These are phyloP conservation scores for Backusella luteola DNA, from an alignment of 192 early-diverging fungal genomes.

Conservation along the genomic window DNA sequence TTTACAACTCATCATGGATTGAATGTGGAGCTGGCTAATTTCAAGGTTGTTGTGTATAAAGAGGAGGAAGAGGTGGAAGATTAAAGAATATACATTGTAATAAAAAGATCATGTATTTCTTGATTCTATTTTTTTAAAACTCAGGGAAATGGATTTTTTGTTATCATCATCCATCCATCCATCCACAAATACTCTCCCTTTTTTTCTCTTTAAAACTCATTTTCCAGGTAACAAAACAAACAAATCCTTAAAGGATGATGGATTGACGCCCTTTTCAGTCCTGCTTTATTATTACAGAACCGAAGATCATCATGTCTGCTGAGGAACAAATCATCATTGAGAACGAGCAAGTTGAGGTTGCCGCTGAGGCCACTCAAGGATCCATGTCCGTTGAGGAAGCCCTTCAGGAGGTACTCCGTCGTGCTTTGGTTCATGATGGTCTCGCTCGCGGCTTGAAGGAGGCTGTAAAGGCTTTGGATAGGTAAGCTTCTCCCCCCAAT, in stretches of 20 bases:
- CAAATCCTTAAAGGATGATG: neutral
- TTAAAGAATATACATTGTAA: no score
- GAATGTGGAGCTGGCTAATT: no score
- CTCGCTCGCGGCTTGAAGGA: conserved; percentile 96
- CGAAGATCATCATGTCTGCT: conserved; percentile 31
- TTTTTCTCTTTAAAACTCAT: no score
- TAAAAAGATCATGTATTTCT: no score
- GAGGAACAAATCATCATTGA: conserved; percentile 42
- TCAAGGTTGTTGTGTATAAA: no score
- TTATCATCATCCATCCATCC: no score
- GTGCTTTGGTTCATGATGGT: conserved; percentile 92
- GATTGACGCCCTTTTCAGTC: neutral
- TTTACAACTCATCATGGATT: no score
- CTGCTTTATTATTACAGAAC: neutral
- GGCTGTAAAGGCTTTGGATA: conserved; percentile 95
- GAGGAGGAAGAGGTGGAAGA: no score
- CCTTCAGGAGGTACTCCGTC: conserved; percentile 95
- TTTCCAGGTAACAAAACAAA: no score
- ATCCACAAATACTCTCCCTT: no score
- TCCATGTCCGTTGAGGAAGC: conserved; percentile 91
- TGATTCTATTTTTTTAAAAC: no score
- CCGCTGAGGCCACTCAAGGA: conserved; percentile 49
- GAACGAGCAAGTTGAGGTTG: conserved; percentile 53
- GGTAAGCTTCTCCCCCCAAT: conserved; percentile 36
- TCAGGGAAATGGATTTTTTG: no score